Evolutionary conservation across 2,329 filamentous ascomycete species (phyloP).

Genomic region (Arachnopeziza araneosa): DNA sequence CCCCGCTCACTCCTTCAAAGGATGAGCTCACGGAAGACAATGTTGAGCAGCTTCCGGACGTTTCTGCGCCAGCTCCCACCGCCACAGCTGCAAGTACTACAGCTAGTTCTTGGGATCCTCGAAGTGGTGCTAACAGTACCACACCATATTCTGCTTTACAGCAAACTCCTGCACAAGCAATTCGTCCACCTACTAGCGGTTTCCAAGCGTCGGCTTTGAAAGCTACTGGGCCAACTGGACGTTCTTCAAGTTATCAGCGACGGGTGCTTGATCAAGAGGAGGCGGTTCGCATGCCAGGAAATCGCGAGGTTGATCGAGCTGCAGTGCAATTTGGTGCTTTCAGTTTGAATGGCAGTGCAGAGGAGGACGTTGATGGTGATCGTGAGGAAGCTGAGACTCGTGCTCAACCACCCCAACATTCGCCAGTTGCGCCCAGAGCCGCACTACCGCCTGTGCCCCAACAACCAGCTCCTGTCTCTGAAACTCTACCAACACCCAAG

Average conservation of each 20-base stretch:
- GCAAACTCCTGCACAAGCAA: slow-evolving; percentile 48
- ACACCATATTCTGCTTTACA: slow-evolving; percentile 62
- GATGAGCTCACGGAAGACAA: slow-evolving; percentile 88
- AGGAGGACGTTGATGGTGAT: slow-evolving; percentile 89
- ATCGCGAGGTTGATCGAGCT: slow-evolving; percentile 87
- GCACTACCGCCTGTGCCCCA: slow-evolving; percentile 69
- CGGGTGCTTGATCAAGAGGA: slow-evolving; percentile 92
- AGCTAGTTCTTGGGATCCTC: slow-evolving; percentile 77
- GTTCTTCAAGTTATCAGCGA: slow-evolving; percentile 76
- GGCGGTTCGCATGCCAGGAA: slow-evolving; percentile 95
- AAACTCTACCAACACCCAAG: slow-evolving; percentile 45
- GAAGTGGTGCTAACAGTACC: slow-evolving; percentile 51
- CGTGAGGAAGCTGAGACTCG: slow-evolving; percentile 93
- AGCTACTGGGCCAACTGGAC: slow-evolving; percentile 56
- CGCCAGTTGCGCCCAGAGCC: slow-evolving; percentile 79
- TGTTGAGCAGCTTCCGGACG: slow-evolving; percentile 83
- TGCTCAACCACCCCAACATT: slow-evolving; percentile 87
- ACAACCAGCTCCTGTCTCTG: slow-evolving; percentile 49
- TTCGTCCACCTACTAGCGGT: slow-evolving; percentile 58
- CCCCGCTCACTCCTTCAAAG: slow-evolving; percentile 62
- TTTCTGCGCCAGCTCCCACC: slow-evolving; percentile 69
- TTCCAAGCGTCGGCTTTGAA: slow-evolving; percentile 80
- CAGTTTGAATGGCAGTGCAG: slow-evolving; percentile 70
- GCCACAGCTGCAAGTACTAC: slow-evolving; percentile 84
- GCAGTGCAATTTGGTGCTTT: slow-evolving; percentile 96